Percentiles rank a stretch among this genome's conserved stretches.
These are phyloP conservation scores for Debaryomyces maramus DNA, from an alignment of 805 yeast species.

Conservation along the genomic window DNA sequence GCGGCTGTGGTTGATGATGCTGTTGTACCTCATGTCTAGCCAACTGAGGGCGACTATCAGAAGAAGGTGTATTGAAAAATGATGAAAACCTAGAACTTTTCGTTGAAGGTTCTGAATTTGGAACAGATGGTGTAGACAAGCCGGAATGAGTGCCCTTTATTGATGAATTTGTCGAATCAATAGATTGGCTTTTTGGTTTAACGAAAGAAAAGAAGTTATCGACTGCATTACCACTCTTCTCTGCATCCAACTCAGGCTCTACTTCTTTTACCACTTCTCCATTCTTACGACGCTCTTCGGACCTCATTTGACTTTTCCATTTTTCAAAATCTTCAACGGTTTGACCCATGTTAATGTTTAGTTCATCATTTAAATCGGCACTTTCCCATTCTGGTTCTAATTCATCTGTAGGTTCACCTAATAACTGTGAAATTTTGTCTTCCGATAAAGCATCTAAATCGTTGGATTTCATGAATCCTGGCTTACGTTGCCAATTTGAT, in stretches of 20 bases:
- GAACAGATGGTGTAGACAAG: slow-evolving; percentile 3
- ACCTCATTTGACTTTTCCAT: slow-evolving; percentile 56
- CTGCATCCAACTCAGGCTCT: slow-evolving; percentile 12
- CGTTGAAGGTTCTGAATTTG: slow-evolving; percentile 14
- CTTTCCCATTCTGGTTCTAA: slow-evolving; percentile 43
- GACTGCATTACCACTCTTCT: slow-evolving; percentile 36
- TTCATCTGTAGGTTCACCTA: slow-evolving; percentile 38
- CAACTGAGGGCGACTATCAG: not conserved
- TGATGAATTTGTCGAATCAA: slow-evolving; percentile 4
- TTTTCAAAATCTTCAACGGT: slow-evolving; percentile 59
- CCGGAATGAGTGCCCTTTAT: slow-evolving; percentile 6
- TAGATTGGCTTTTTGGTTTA: slow-evolving; percentile 25
- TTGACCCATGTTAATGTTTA: slow-evolving; percentile 44
- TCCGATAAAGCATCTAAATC: slow-evolving; percentile 32
- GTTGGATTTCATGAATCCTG: slow-evolving; percentile 17
- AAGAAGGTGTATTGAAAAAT: slow-evolving; percentile 24
- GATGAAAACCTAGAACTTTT: slow-evolving; percentile 41
- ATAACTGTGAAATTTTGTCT: slow-evolving; percentile 34
- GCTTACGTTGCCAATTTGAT: slow-evolving; percentile 30
- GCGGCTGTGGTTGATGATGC: slow-evolving; percentile 11
- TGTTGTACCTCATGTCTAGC: slow-evolving; percentile 9
- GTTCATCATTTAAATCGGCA: slow-evolving; percentile 21
- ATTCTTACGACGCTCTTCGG: slow-evolving; percentile 48
- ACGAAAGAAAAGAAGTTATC: slow-evolving; percentile 45
- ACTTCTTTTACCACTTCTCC: slow-evolving; percentile 36